Evolutionary conservation across 805 yeast genomes (phyloP), one percentile per base, ranked within the genome.

Genomic region (Sungouiozyma intestinalis): DNA sequence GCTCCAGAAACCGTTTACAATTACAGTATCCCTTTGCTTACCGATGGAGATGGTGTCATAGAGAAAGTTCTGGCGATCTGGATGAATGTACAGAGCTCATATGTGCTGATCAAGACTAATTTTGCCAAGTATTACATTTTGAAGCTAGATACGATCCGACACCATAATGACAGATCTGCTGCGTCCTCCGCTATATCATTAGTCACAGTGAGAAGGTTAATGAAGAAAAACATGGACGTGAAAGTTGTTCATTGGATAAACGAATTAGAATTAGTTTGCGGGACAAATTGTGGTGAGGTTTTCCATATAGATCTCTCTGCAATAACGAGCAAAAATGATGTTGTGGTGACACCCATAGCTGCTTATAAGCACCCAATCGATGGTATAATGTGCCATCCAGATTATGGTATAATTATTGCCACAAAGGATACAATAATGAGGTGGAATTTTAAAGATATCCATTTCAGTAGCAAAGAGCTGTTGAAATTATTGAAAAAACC

Each of bases 1-100:
- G 68, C 69, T 39, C 92, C 92, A 1, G 76, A 80, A 31, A 67
- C 66, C 6, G 79, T 83, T 4, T 69, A 67, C 35, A 62, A 58
- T 18, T 53, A 67, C n/a, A 58, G 57, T 11, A 45, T 69, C 2
- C 63, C 72, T 0, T 44, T 55, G 17, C 33, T 55, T 15, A 35
- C 44, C 4, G 39, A 41, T 13, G 42, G 44, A 3, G 39, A 36
- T 9, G 43, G 44, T n/a, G 46, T 42, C 41, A 39, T 45, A 2
- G 64, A 60, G 40, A 47, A 41, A 31, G 29, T 58, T 15, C 37
- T 52, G 19, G 45, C 44, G 4, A 46, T 53, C 36, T 58, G 60
- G 62, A 39, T 58, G 43, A 50, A 44, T 40, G 50, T 57, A 2
- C 33, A 43, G 31, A 57, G 55, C 19, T 40, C 44, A 14, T 24